These are phyloP conservation scores for Phaeotremella skinneri DNA, from an alignment of 768 basidiomycete species.

Conservation along the genomic window DNA sequence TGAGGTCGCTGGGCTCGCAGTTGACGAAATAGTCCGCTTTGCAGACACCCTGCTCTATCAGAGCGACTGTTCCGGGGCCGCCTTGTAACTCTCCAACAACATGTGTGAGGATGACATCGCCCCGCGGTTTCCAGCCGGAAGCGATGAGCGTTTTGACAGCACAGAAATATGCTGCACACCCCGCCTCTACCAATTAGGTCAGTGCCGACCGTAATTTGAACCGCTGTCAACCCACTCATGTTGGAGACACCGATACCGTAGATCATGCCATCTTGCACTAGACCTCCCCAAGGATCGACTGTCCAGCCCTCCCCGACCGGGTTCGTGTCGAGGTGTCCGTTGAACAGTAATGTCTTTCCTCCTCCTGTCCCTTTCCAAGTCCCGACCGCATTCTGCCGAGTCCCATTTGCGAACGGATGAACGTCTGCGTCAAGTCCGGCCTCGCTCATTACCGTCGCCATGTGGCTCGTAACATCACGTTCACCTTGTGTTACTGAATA, in stretches of 20 bases:
- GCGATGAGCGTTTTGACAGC: constrained; percentile 19
- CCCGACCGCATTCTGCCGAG: constrained; percentile 21
- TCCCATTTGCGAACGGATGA: constrained; percentile 10
- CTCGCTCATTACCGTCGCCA: constrained; percentile 12
- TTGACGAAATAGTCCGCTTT: constrained; percentile 25
- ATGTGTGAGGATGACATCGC: constrained; percentile 19
- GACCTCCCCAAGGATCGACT: constrained; percentile 20
- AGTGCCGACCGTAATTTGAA: not conserved
- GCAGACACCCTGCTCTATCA: constrained; percentile 22
- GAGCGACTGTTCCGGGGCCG: constrained; percentile 22
- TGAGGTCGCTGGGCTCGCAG: constrained; percentile 25
- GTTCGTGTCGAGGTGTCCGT: constrained; percentile 25
- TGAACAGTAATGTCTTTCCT: constrained; percentile 18
- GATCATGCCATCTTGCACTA: constrained; percentile 18
- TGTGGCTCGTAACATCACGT: constrained; percentile 12
- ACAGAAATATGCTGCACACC: constrained; percentile 25
- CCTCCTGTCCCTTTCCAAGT: constrained; percentile 18
- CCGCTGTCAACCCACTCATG: constrained; percentile 16
- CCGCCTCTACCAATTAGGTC: constrained; percentile 12
- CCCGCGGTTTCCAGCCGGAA: constrained; percentile 19
- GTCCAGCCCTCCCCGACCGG: constrained; percentile 20
- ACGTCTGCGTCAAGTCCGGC: constrained; percentile 15
- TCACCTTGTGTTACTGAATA: constrained; percentile 21
- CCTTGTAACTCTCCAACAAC: constrained; percentile 26
- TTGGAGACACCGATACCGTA: constrained; percentile 25